Percentiles rank a stretch among this genome's conserved stretches.
These are phyloP conservation scores for Thelonectria olida DNA, from an alignment of 2,329 filamentous ascomycete genomes.

Conservation along the genomic window DNA sequence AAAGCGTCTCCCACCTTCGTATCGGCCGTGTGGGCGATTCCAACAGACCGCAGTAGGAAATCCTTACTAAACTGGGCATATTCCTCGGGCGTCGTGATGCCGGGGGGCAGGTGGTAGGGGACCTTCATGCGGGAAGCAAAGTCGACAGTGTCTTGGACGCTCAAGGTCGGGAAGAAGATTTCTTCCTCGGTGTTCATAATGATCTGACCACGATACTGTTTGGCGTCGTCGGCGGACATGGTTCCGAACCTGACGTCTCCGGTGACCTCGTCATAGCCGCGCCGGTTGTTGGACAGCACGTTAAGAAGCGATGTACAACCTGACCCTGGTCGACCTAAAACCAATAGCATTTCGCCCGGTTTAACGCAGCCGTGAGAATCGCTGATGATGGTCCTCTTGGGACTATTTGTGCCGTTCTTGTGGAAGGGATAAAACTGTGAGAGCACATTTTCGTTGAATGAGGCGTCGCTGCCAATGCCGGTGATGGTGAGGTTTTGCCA, in stretches of 20 bases:
- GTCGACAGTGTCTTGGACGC: conserved; percentile 69
- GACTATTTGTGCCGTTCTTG: neutral
- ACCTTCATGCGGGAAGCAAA: conserved; percentile 68
- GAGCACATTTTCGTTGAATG: conserved; percentile 32
- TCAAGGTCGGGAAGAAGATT: conserved; percentile 60
- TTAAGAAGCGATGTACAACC: conserved; percentile 77
- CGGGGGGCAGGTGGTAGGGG: conserved; percentile 45
- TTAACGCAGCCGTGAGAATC: conserved; percentile 71
- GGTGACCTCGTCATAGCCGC: conserved; percentile 54
- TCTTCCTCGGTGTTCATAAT: conserved; percentile 36
- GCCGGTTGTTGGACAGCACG: conserved; percentile 64
- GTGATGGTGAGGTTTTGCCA: conserved; percentile 35
- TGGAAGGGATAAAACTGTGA: conserved; percentile 18
- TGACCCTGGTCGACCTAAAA: conserved; percentile 68
- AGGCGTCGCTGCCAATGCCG: conserved; percentile 24
- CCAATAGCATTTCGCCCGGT: conserved; percentile 75
- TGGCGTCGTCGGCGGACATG: neutral
- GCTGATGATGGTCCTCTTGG: conserved; percentile 58
- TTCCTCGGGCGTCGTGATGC: conserved; percentile 64
- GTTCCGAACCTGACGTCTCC: neutral
- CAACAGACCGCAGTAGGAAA: conserved; percentile 70
- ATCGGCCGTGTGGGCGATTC: conserved; percentile 76
- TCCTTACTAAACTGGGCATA: conserved; percentile 69
- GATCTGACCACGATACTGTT: neutral
- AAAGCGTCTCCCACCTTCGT: conserved; percentile 77